Evolutionary conservation across 2,329 filamentous ascomycete species (phyloP).

Genomic region (Diaporthe velutina): DNA sequence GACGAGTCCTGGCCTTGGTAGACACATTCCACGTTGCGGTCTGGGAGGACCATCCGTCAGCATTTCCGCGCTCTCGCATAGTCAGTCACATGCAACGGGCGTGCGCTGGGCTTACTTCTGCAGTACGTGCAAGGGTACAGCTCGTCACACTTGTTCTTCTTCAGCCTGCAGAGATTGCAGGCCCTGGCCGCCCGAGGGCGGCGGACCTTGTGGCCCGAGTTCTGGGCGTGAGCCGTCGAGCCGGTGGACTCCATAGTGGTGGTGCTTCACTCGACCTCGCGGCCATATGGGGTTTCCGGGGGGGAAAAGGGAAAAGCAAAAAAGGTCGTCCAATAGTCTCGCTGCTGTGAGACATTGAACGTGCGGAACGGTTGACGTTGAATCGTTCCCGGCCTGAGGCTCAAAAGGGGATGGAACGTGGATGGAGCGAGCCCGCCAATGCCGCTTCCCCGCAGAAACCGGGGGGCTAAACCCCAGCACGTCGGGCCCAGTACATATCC

Average conservation of each 20-base stretch:
- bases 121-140: conserved; percentile 54
- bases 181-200: conserved; percentile 58
- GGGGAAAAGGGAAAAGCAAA: background rate
- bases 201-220: conserved; percentile 39
- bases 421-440: conserved; percentile 15
- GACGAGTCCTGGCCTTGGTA: conserved; percentile 45
- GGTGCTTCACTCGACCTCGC: background rate
- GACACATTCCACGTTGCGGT: conserved; percentile 45
- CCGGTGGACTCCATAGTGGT: conserved; percentile 25
- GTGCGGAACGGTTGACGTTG: background rate
- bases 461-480: conserved; percentile 6
- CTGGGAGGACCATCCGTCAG: conserved; percentile 27
- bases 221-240: conserved; percentile 29
- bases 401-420: conserved; percentile 28
- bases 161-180: conserved; percentile 59
- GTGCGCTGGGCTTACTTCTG: conserved; percentile 51
- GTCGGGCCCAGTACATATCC: background rate
- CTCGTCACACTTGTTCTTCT: conserved; percentile 64
- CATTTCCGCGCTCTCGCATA: background rate
- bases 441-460: conserved; percentile 13
- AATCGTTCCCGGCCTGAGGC: conserved; percentile 2
- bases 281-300: conserved; percentile 2
- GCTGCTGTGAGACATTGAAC: conserved; percentile 15
- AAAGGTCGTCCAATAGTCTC: background rate
- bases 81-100: no score